Evolutionary conservation across 208 protist species (phyloP), one percentile per base, ranked within the genome.

Genomic region (Leishmania guyanensis): DNA sequence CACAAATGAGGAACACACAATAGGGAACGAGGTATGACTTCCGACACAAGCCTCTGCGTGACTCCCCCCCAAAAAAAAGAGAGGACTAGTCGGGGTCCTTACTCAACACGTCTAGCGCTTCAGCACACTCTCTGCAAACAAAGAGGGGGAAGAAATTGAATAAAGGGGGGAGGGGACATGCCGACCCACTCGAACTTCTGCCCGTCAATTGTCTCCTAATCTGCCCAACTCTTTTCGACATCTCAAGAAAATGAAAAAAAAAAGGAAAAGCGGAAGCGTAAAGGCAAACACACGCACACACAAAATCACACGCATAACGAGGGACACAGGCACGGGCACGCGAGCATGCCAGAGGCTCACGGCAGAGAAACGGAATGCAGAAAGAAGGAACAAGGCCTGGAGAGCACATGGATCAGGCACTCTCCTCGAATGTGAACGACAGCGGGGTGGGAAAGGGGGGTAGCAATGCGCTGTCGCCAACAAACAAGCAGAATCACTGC

Each of bases 71-170:
- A 33, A 64, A 64, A 29, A n/a, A n/a, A 22, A 5, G 22, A 64
- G 58, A n/a, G 58, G 9, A 64, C 8, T 64, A 26, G 26, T n/a
- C 16, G 58, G 58, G 58, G 58, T 5, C 22, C 58, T 26, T 29
- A 17, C 3, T 14, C 58, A 26, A 64, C 58, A 10, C 0, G 26
- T 64, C 58, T 33, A 64, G 26, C 16, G 26, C 58, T 64, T 64
- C 58, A 29, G 5, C 26, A 29, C 58, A 29, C 58, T 29, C 26
- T 0, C 58, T 33, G 58, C 33, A 80, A 80, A 62, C 33, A 80
- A 60, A 78, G 69, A 77, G 66, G 58, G 65, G 64, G 26, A 78
- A 86, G 71, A 77, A 46, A 81, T 64, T 50, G 36, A 85, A 87
- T 46, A 81, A 81, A 64, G 56, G 12, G 12, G 22, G 22, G 33